Evolutionary conservation across 169 alveolate genomes (phyloP), one percentile per base, ranked within the genome.

Genomic region (Plasmodium adleri): DNA sequence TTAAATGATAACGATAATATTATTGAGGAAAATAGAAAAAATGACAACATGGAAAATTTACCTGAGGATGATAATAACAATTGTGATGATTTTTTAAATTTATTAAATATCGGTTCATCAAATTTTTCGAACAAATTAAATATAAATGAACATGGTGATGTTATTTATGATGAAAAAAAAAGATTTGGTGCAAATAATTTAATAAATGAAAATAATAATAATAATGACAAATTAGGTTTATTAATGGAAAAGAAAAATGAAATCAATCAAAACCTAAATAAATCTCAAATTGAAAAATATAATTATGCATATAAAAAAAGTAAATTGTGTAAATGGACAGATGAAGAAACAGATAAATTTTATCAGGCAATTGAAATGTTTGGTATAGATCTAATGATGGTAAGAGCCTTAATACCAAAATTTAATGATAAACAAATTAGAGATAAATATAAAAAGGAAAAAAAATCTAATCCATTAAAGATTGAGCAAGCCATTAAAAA

Each of bases 351-450:
- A 1, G 63, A 88, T 56, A 80, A 92, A 49, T 94, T 94, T 87
- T 94, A 92, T 74, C 86, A 92, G 45, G 96, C 95, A 3, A 75
- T 94, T 43, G 93, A 92, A 50, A 92, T 85, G 88, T 94, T 94
- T 64, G 96, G 96, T 5, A 64, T 92, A 24, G 96, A 94, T 74
- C 87, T 94, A 64, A 85, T 94, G 85, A 88, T 94, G 93, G 95
- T 94, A 10, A 58, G 95, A 52, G 94, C 95, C 39, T 72, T 92
- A 62, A 75, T 94, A 17, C 95, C 96, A 54, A 90, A 92, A 49
- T 94, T 90, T 67, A 74, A 95, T 7, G 96, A 92, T 70, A 72
- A 89, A 52, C 96, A 94, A 74, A 87, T 94, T 60, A 88, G 94
- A 20, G 95, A 90, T 88, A 94, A 94, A 85, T 94, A 92, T 75